These are phyloP conservation scores for Vanrija sp. DNA, from an alignment of 1,284 basidiomycete genomes.

Conservation along the genomic window DNA sequence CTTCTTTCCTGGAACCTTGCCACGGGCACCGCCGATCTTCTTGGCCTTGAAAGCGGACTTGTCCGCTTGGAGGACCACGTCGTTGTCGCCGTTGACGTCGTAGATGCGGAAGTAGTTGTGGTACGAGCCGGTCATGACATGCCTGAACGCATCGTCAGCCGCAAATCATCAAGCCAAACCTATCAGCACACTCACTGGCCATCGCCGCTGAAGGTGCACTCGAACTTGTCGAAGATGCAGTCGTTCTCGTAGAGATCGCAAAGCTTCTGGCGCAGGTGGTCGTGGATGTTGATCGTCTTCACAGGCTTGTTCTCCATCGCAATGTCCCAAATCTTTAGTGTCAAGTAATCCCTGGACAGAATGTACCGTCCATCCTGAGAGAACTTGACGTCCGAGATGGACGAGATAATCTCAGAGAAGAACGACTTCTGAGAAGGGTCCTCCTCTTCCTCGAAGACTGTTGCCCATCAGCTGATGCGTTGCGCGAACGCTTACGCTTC, in stretches of 20 bases:
- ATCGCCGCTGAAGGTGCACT: conserved; percentile 92
- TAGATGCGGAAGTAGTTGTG: conserved; percentile 99
- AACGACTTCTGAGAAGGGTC: conserved; percentile 96
- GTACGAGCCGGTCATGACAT: conserved; percentile 95
- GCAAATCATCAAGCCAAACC: background rate
- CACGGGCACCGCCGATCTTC: conserved; percentile 82
- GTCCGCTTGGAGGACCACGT: conserved; percentile 95
- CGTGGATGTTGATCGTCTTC: conserved; percentile 98
- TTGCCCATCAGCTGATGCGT: conserved; percentile 48
- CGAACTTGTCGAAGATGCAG: conserved; percentile 99
- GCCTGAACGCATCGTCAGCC: conserved; percentile 53
- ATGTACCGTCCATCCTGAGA: conserved; percentile 96
- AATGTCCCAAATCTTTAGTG: conserved; percentile 99
- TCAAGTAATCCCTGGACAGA: conserved; percentile 92
- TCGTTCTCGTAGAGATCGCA: conserved; percentile 99
- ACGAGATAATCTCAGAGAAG: conserved; percentile 99
- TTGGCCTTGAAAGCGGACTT: conserved; percentile 99
- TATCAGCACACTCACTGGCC: conserved; percentile 59
- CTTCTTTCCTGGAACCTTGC: conserved; percentile 69
- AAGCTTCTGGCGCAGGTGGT: conserved; percentile 93
- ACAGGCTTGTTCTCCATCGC: conserved; percentile 97
- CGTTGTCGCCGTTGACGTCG: conserved; percentile 83
- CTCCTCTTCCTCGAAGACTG: conserved; percentile 97
- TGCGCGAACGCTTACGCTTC: conserved; percentile 66
- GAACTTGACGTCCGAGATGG: conserved; percentile 99